These are phyloP conservation scores for Leishmania tarentolae DNA, from an alignment of 208 protist genomes.

Conservation along the genomic window DNA sequence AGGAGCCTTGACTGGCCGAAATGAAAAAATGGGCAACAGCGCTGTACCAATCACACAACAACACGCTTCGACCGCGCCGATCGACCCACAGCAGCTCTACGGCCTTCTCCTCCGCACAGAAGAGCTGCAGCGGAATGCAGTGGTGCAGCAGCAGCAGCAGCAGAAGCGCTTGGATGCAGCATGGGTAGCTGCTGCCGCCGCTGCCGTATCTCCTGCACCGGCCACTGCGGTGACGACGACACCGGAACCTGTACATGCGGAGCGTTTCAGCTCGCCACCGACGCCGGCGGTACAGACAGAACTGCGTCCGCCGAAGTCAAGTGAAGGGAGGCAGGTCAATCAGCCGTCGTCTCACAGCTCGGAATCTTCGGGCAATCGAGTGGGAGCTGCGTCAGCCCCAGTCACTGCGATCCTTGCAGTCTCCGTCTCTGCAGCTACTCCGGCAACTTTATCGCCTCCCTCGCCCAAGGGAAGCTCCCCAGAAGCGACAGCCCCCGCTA, in stretches of 20 bases:
- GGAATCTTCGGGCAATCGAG: not conserved
- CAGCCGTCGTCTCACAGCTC: not conserved
- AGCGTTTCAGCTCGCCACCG: not conserved
- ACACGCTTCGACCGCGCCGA: not conserved
- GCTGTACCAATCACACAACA: too few relatives aligned
- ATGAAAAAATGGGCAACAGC: not conserved
- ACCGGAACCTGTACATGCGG: not conserved
- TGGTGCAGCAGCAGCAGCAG: slow-evolving; percentile 33
- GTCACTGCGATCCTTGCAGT: not conserved
- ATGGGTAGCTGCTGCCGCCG: slow-evolving; percentile 14
- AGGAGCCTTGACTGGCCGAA: not conserved
- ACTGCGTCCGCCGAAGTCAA: not conserved
- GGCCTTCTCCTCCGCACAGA: slow-evolving; percentile 49
- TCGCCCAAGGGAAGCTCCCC: not conserved
- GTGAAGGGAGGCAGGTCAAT: not conserved
- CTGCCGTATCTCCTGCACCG: not conserved
- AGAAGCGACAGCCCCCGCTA: not conserved
- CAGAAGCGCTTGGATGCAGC: slow-evolving; percentile 41
- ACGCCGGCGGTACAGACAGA: not conserved
- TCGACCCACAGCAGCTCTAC: slow-evolving; percentile 40
- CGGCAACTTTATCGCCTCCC: not conserved
- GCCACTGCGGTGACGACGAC: not conserved
- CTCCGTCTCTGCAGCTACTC: not conserved
- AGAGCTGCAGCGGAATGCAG: slow-evolving; percentile 53
- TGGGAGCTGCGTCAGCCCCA: not conserved